Conservation (phyloP, 768 basidiomycete genomes). For the Auricularia sp. region DNA sequence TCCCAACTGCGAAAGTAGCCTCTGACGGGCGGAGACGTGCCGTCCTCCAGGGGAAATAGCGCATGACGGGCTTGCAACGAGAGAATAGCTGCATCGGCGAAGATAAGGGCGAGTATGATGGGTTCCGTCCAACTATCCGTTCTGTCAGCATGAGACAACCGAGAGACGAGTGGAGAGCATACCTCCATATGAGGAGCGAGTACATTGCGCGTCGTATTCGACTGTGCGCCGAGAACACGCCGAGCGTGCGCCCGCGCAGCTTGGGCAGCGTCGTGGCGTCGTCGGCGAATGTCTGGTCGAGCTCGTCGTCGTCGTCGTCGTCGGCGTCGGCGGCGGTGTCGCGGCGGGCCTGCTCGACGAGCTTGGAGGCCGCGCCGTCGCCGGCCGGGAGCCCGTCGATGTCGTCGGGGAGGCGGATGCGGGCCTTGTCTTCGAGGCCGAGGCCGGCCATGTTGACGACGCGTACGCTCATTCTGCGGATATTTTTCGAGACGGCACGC, state of each 20-base stretch:
- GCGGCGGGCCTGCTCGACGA: conserved; percentile 16
- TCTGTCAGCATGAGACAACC: neutral
- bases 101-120: conserved; percentile 68
- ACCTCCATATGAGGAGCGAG: conserved; percentile 63
- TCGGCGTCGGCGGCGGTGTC: conserved; percentile 29
- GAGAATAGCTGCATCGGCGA: conserved; percentile 72
- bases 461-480: conserved; percentile 58
- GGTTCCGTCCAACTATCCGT: conserved; percentile 77
- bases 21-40: conserved; percentile 21
- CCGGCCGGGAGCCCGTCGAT: conserved; percentile 18
- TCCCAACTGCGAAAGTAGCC: conserved; percentile 90
- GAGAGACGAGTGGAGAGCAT: conserved; percentile 22
- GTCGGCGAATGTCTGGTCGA: conserved; percentile 24
- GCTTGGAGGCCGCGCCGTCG: conserved; percentile 1
- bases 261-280: conserved; percentile 24
- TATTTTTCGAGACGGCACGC: conserved; percentile 42
- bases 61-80: conserved; percentile 67
- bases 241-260: conserved; percentile 70
- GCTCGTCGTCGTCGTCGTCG: conserved; percentile 15
- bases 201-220: conserved; percentile 53
- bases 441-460: conserved; percentile 70
- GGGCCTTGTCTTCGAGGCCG: conserved; percentile 41
- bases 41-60: conserved; percentile 29
- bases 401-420: conserved; percentile 44
- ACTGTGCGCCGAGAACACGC: conserved; percentile 63